Base-by-base conservation (phyloP, 768 basidiomycete species). In the Collybia mongolica region DNA sequence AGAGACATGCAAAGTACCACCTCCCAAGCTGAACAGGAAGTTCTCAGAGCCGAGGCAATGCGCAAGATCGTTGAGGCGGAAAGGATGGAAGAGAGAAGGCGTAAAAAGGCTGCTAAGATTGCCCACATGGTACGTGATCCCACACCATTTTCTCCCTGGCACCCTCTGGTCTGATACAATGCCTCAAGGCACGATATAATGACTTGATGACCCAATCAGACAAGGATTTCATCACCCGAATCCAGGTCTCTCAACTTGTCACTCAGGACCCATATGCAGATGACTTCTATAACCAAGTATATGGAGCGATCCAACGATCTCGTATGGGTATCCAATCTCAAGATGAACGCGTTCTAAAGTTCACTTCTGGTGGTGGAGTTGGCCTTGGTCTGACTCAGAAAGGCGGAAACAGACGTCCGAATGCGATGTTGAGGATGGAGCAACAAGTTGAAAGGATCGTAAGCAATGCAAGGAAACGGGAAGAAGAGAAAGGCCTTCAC, bases 211-310 rank as follows among this genome's bases (percentile, higher is more conserved):
- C 93, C 2, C 93, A 94, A 69, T 94, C 91, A 9, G 97, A 99
- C 76, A 98, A 98, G 72, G 97, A 98, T 64, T 99, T 98, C 65
- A 98, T 99, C 70, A 98, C 97, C 29, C 86, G 97, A 20, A 98
- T 99, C 55, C 97, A 99, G 67, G 92, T 99, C 28, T 98, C 96
- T 1, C 97, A 98, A 63, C 88, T 98, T 37, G 94, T 97, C 39
- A 96, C 94, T 5, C 87, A 91, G 61, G 97, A 99, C 70, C 97
- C 97, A 0, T 98, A 96, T 67, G 85, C 91, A 26, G 96, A 98
- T 55, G 97, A 99, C 65, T 99, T 98, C 66, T 99, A 99, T 62
- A 97, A 94, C 9, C 95, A 98, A 68, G 94, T 98, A 2, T 94
- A 91, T 63, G 86, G 90, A 35, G 90, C 91, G 1, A 82, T 96